phyloP scores from a whole-genome alignment of 139 green algal species.

The Nannochloris sp. region DNA sequence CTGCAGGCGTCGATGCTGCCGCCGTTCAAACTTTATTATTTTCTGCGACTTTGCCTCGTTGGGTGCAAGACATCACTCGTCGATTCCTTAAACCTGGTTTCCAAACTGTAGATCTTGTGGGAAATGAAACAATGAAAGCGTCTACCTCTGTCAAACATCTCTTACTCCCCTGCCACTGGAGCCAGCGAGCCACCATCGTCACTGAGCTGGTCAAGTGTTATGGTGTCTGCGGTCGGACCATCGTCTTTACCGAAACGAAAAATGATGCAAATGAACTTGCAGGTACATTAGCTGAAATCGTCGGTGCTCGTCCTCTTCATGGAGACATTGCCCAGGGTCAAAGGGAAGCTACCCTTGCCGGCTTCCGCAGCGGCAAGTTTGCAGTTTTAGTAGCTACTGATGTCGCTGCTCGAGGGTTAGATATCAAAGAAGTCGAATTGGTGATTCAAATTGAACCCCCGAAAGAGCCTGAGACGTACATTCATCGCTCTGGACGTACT shows the following conservation, averaged over 20 bases:
- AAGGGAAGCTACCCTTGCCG: conserved; percentile 38
- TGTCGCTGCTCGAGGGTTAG: conserved; percentile 93
- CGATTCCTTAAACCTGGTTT: conserved; percentile 73
- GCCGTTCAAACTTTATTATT: conserved; percentile 96
- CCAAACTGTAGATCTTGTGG: conserved; percentile 86
- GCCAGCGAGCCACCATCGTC: conserved; percentile 53
- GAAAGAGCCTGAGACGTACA: conserved; percentile 88
- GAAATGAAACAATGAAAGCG: conserved; percentile 81
- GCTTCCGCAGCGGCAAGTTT: conserved; percentile 62
- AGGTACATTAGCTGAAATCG: conserved; percentile 43
- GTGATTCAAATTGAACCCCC: conserved; percentile 82
- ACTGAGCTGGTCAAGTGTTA: conserved; percentile 76
- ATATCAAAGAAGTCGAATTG: conserved; percentile 94
- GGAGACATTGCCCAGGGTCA: conserved; percentile 86
- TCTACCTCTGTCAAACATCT: conserved; percentile 81
- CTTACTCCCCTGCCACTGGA: conserved; percentile 86
- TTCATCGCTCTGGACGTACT: conserved; percentile 84
- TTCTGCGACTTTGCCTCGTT: conserved; percentile 88
- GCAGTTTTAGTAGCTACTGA: conserved; percentile 96
- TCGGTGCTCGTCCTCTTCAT: conserved; percentile 72
- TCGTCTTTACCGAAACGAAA: conserved; percentile 98
- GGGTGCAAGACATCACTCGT: conserved; percentile 86
- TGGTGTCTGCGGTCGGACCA: conserved; percentile 70
- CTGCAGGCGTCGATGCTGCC: conserved; percentile 29
- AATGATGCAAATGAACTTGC: conserved; percentile 81